A percentile compares a stretch with the other conserved stretches of the same genome.
Conservation (phyloP, 2,329 filamentous ascomycete species). For the Cryphonectria naterciae region DNA sequence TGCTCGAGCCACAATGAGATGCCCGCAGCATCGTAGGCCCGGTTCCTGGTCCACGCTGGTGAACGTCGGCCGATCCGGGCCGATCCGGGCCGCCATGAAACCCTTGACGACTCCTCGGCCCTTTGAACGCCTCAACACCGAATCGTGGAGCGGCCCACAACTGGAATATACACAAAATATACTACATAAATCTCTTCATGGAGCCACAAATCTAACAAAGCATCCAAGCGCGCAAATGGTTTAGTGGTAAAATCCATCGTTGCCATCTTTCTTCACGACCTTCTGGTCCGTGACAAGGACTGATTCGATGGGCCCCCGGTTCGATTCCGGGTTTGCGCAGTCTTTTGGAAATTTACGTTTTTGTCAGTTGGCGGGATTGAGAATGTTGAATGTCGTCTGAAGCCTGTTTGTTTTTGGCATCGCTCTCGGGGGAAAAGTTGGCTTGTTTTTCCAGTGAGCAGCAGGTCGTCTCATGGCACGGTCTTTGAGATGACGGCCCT, state of each 20-base stretch:
- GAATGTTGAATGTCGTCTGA: not conserved
- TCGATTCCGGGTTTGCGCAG: constrained; percentile 7
- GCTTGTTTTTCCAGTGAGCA: not conserved
- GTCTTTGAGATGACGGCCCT: not conserved
- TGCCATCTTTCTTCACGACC: constrained; percentile 1
- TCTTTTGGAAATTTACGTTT: not conserved
- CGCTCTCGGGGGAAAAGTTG: no score
- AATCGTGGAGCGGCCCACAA: not conserved
- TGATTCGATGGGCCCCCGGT: constrained; percentile 6
- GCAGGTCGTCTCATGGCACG: not conserved
- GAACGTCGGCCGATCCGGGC: constrained; percentile 48
- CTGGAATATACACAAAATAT: not conserved
- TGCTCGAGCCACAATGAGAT: no score
- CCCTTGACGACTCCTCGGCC: no score
- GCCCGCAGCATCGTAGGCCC: constrained; percentile 36
- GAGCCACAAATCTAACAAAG: not conserved
- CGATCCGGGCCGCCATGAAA: not conserved
- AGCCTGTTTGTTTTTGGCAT: not conserved
- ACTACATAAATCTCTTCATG: not conserved
- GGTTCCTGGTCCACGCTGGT: constrained; percentile 50
- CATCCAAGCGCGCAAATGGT: constrained; percentile 11
- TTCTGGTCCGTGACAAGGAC: not conserved
- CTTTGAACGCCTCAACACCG: not conserved
- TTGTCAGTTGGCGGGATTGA: not conserved
- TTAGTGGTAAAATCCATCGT: constrained; percentile 24